Conservation (phyloP, 176 grass and related monocot genomes). For the Lolium multiflorum region DNA sequence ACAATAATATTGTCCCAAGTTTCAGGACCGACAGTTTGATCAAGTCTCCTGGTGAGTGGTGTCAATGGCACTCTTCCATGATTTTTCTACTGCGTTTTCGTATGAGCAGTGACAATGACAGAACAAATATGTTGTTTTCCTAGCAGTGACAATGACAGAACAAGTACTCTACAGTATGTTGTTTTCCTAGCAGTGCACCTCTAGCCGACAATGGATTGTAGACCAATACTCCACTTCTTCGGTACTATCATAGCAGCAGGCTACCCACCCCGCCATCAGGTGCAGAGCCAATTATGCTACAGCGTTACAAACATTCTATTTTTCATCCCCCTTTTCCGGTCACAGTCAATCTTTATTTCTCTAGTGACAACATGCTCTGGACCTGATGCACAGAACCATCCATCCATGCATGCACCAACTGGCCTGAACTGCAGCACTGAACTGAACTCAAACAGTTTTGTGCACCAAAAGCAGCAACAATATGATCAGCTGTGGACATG, state of each 20-base stretch:
- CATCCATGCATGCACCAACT: conserved; percentile 30
- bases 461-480: conserved; percentile 22
- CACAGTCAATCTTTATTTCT: not conserved
- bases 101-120: not conserved
- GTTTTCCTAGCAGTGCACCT: not conserved
- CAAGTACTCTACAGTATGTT: not conserved
- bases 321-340: not conserved
- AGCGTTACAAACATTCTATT: conserved; percentile 30
- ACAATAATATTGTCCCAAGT: not conserved
- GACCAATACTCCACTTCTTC: not conserved
- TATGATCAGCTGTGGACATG: conserved; percentile 17
- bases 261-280: conserved; percentile 12
- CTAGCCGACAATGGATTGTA: not conserved
- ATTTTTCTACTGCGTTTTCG: not conserved
- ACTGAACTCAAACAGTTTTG: not conserved
- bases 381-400: conserved; percentile 36
- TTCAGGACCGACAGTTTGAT: conserved; percentile 36
- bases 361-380: conserved; percentile 19
- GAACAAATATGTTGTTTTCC: not conserved
- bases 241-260: no score
- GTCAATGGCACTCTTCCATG: conserved; percentile 15
- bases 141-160: not conserved
- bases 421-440: conserved; percentile 24
- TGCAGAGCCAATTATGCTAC: conserved; percentile 38
- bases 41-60: not conserved